A percentile compares a stretch with the other conserved stretches of the same genome.
phyloP scores from a whole-genome alignment of 352 stramenopile species.

The Pythium chondricola region DNA sequence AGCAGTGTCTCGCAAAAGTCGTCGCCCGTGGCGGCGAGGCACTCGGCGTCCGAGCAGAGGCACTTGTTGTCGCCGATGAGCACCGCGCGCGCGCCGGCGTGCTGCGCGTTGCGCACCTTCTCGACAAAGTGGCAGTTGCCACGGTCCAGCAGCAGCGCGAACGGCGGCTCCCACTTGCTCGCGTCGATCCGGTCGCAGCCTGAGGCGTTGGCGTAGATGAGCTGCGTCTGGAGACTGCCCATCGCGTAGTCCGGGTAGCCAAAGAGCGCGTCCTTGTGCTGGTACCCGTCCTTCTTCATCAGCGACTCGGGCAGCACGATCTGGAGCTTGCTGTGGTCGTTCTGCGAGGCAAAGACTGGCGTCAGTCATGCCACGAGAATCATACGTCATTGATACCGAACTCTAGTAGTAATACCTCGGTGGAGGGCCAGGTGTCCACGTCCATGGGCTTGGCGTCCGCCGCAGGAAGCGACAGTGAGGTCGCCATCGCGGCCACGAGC shows the following conservation, averaged over 20 bases:
- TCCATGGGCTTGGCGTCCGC: constrained; percentile 45
- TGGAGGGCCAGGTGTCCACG: constrained; percentile 77
- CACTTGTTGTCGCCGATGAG: constrained; percentile 97
- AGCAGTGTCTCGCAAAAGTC: constrained; percentile 87
- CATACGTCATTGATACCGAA: no score
- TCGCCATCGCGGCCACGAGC: constrained; percentile 19
- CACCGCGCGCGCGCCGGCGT: constrained; percentile 89
- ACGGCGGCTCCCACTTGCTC: constrained; percentile 86
- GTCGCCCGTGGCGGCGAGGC: constrained; percentile 59
- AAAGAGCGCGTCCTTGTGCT: constrained; percentile 96
- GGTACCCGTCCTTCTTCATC: constrained; percentile 91
- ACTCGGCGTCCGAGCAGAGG: constrained; percentile 87
- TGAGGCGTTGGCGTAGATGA: constrained; percentile 86
- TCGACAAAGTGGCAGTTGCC: constrained; percentile 95
- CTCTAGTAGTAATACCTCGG: constrained; percentile 38
- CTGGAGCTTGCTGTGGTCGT: constrained; percentile 86
- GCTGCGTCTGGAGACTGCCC: constrained; percentile 76
- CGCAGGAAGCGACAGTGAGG: constrained; percentile 15
- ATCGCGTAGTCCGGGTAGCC: constrained; percentile 92
- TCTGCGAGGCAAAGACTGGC: constrained; percentile 24
- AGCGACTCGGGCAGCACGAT: constrained; percentile 83
- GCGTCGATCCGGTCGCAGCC: constrained; percentile 77
- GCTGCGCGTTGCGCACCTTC: constrained; percentile 92
- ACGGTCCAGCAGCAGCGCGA: constrained; percentile 94
- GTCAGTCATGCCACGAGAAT: no score